These are phyloP conservation scores for Tulasnella sp. DNA, from an alignment of 768 basidiomycete genomes.

Conservation along the genomic window DNA sequence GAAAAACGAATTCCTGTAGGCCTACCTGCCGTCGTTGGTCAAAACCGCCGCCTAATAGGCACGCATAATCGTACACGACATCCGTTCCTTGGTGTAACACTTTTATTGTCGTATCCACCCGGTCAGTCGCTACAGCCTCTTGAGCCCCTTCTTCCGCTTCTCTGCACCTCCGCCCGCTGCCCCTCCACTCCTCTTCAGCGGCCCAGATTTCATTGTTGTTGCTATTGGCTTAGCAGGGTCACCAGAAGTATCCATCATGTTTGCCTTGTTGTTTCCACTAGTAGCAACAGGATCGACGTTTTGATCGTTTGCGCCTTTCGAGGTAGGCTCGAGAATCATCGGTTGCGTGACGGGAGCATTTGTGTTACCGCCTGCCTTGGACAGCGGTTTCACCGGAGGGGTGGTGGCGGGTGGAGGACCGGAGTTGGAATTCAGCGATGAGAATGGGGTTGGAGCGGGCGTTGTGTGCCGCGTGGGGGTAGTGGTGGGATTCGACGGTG, in stretches of 20 bases:
- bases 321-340: constrained; percentile 1
- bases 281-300: constrained; percentile 55
- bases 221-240: constrained; percentile 25
- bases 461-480: constrained; percentile 31
- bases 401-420: constrained; percentile 30
- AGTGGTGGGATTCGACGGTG: constrained; percentile 23
- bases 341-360: constrained; percentile 19
- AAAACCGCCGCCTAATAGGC: too few relatives aligned
- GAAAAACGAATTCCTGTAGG: too few relatives aligned
- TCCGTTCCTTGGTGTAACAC: too few relatives aligned
- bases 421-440: constrained; percentile 28
- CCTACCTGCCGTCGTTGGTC: too few relatives aligned
- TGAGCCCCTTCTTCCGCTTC: constrained; percentile 82
- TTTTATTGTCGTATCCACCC: too few relatives aligned
- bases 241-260: constrained; percentile 22
- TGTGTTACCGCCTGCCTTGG: not conserved
- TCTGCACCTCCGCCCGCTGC: constrained; percentile 33
- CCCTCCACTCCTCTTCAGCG: constrained; percentile 22
- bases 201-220: constrained; percentile 15
- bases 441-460: constrained; percentile 29
- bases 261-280: constrained; percentile 32
- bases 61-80: too few relatives aligned
- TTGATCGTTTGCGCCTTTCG: constrained; percentile 44
- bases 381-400: constrained; percentile 22
- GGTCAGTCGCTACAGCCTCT: constrained; percentile 59